Conservation (phyloP, 2,329 filamentous ascomycete species). For the Sporothrix brunneoviolacea region DNA sequence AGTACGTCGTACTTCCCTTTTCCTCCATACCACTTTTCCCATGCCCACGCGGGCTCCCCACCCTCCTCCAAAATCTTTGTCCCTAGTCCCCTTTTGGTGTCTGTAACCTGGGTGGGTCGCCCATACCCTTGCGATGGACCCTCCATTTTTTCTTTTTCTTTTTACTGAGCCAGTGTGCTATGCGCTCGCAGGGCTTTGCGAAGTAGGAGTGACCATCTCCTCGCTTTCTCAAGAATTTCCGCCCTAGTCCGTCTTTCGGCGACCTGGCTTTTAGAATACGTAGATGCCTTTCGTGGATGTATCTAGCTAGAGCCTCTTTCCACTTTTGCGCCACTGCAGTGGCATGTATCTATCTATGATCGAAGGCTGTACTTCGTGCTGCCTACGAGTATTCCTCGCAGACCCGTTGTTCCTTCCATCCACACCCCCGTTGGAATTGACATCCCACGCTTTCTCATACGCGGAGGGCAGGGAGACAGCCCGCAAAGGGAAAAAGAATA, state of each 20-base stretch:
- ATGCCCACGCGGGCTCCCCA: background rate
- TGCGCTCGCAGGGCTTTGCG: too few relatives aligned
- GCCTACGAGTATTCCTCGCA: background rate
- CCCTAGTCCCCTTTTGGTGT: slow-evolving; percentile 7
- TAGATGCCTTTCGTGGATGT: background rate
- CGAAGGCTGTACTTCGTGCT: background rate
- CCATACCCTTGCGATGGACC: background rate
- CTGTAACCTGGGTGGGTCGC: slow-evolving; percentile 5
- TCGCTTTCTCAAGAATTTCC: too few relatives aligned
- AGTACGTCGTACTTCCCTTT: too few relatives aligned
- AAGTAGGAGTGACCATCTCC: too few relatives aligned
- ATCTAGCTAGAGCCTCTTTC: slow-evolving; percentile 5
- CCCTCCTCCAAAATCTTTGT: background rate
- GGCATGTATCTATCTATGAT: slow-evolving; percentile 1
- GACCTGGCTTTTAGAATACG: background rate
- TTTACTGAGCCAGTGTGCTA: background rate
- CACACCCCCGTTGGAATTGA: slow-evolving; percentile 4
- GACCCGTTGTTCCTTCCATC: background rate
- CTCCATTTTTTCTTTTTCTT: background rate
- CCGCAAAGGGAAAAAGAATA: slow-evolving; percentile 4
- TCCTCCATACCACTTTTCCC: too few relatives aligned
- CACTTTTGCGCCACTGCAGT: background rate
- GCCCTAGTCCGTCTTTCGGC: slow-evolving; percentile 7
- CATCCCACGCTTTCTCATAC: slow-evolving; percentile 12
- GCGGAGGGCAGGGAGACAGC: background rate